Evolutionary conservation across 495 filamentous ascomycete species (phyloP), one percentile per base, ranked within the genome.

Genomic region (Apodospora peruviana): DNA sequence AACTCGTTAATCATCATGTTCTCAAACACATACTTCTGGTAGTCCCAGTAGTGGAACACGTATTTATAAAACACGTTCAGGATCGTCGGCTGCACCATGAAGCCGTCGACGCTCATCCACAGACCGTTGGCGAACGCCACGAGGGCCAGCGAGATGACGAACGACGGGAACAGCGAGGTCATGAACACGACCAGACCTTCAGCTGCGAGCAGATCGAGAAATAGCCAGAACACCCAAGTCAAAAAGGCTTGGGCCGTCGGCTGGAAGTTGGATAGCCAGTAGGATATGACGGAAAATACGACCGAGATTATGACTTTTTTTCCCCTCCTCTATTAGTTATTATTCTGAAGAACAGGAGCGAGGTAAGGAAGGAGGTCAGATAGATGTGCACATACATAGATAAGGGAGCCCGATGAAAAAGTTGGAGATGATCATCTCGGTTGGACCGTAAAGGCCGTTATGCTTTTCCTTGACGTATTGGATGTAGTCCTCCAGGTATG

Each of bases 1-100:
- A 93, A 90, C 65, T 93, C 86, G 59, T 91, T 91, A 18, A 91
- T 79, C 86, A 93, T 88, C 88, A 93, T 90, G 16, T 87, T 88
- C 52, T 89, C 84, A 72, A 93, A 91, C 24, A 91, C 87, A 55
- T 88, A 91, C 17, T 79, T 73, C 68, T 89, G 86, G 58, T 90
- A 90, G 56, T 91, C 86, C 59, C 90, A 91, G 58, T 86, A 90
- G 53, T 87, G 81, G 55, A 90, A 90, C 1, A 86, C 85, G 61
- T 91, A 93, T 60, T 79, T 78, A 83, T 85, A 93, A 50, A 93
- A 93, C 9, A 80, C 78, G 60, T 93, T 93, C 38, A 93, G 67
- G 7, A 83, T 75, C 0, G 67, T 78, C 12, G 80, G 79, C 11
- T 73, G 70, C n/a, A 90, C 86, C 59, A 91, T 71, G 72, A 93